phyloP scores from a whole-genome alignment of 352 stramenopile genomes.

The Phytophthora cactorum region DNA sequence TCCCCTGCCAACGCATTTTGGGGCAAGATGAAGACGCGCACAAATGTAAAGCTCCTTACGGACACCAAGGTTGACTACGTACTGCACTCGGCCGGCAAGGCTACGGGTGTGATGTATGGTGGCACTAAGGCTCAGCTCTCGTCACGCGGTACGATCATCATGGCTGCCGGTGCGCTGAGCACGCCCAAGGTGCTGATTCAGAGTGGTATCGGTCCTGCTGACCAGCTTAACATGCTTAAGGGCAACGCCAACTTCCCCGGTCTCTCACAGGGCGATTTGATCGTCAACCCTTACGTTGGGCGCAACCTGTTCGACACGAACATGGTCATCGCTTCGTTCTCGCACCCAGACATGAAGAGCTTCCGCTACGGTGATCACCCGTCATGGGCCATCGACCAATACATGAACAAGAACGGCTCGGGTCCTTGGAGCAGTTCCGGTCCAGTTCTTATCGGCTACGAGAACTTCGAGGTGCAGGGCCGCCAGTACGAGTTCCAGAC shows the following conservation, averaged over 20 bases:
- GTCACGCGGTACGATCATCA: slow-evolving; percentile 64
- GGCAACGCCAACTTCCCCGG: slow-evolving; percentile 54
- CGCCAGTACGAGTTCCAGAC: slow-evolving; percentile 71
- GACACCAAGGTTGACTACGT: slow-evolving; percentile 60
- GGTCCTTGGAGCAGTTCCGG: slow-evolving; percentile 52
- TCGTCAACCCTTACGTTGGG: slow-evolving; percentile 64
- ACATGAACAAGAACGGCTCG: slow-evolving; percentile 47
- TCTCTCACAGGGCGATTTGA: slow-evolving; percentile 41
- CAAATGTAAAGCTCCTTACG: slow-evolving; percentile 63
- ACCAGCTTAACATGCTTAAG: slow-evolving; percentile 61
- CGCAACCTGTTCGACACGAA: slow-evolving; percentile 69
- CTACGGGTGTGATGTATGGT: slow-evolving; percentile 54
- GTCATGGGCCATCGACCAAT: slow-evolving; percentile 55
- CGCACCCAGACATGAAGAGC: slow-evolving; percentile 58
- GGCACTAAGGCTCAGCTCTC: slow-evolving; percentile 45
- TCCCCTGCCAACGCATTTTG: slow-evolving; percentile 63
- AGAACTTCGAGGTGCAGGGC: slow-evolving; percentile 60
- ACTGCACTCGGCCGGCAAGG: slow-evolving; percentile 48
- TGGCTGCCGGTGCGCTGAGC: slow-evolving; percentile 67
- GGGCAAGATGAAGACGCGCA: slow-evolving; percentile 45
- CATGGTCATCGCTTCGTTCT: slow-evolving; percentile 52
- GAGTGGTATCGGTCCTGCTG: slow-evolving; percentile 70
- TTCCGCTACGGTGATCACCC: slow-evolving; percentile 44
- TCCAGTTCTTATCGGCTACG: slow-evolving; percentile 63
- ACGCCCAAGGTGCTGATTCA: slow-evolving; percentile 87